These are phyloP conservation scores for Boletales sp. DNA, from an alignment of 768 basidiomycete species.

Conservation along the genomic window DNA sequence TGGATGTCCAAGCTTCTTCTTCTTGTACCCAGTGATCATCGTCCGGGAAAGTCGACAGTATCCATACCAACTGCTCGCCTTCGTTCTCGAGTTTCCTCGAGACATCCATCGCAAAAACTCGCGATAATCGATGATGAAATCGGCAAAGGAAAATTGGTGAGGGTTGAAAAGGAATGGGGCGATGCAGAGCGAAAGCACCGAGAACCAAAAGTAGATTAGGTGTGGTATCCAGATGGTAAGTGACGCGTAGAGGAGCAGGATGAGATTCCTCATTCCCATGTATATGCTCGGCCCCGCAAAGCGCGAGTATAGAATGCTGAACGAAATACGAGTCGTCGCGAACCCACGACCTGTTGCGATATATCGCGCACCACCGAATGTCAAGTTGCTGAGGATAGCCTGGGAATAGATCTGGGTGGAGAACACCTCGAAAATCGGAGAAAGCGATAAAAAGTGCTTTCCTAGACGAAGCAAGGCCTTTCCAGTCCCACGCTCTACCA, in stretches of 20 bases:
- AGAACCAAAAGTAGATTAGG: slow-evolving; percentile 99
- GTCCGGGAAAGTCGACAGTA: slow-evolving; percentile 97
- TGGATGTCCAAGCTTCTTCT: slow-evolving; percentile 96
- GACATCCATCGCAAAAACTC: slow-evolving; percentile 99
- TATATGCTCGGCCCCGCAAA: slow-evolving; percentile 99
- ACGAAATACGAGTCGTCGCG: slow-evolving; percentile 93
- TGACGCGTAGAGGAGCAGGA: slow-evolving; percentile 87
- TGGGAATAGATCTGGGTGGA: slow-evolving; percentile 98
- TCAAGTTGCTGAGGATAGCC: slow-evolving; percentile 93
- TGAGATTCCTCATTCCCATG: slow-evolving; percentile 92
- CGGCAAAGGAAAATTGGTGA: slow-evolving; percentile 96
- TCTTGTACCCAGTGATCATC: slow-evolving; percentile 98
- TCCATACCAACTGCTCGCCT: slow-evolving; percentile 98
- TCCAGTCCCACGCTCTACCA: slow-evolving; percentile 94
- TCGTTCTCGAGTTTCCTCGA: slow-evolving; percentile 92
- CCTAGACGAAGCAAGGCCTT: slow-evolving; percentile 90
- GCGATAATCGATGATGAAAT: slow-evolving; percentile 98
- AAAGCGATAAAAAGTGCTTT: slow-evolving; percentile 96
- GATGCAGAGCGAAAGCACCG: slow-evolving; percentile 89
- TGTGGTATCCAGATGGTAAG: slow-evolving; percentile 91
- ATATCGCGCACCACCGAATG: slow-evolving; percentile 97
- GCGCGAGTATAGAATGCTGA: slow-evolving; percentile 95
- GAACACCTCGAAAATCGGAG: slow-evolving; percentile 98
- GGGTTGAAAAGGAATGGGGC: slow-evolving; percentile 99
- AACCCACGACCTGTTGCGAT: slow-evolving; percentile 99